Conservation (phyloP, 2,329 filamentous ascomycete genomes). For the Colletotrichum phormii region DNA sequence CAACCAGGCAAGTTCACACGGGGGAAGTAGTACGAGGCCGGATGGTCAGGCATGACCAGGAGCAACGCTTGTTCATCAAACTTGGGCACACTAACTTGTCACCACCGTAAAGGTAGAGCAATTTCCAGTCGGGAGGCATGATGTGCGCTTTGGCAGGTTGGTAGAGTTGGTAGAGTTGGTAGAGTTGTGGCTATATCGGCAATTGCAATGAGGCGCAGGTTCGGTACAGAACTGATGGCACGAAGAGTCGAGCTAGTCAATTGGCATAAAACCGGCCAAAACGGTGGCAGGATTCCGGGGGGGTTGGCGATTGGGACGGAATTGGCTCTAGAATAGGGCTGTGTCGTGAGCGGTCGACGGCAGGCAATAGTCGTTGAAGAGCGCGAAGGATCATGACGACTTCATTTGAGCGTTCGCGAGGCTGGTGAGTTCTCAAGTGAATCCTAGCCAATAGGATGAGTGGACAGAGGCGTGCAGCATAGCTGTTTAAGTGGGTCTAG, state of each 20-base stretch:
- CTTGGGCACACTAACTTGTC: conserved; percentile 48
- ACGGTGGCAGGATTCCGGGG: background rate
- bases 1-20: background rate
- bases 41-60: background rate
- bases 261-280: background rate
- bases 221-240: background rate
- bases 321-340: conserved; percentile 1
- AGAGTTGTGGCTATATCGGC: too few relatives aligned
- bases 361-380: background rate
- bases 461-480: background rate
- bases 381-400: conserved; percentile 11
- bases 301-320: background rate
- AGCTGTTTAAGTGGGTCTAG: background rate
- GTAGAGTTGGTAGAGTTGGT: background rate
- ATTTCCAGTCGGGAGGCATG: conserved; percentile 31
- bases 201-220: background rate
- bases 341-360: background rate
- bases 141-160: background rate
- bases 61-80: background rate
- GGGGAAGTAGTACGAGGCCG: background rate
- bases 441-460: background rate
- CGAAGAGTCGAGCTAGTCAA: background rate
- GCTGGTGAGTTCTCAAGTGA: background rate
- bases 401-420: background rate
- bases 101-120: conserved; percentile 54